These are phyloP conservation scores for Yarrowia sp. DNA, from an alignment of 805 yeast genomes.

Conservation along the genomic window DNA sequence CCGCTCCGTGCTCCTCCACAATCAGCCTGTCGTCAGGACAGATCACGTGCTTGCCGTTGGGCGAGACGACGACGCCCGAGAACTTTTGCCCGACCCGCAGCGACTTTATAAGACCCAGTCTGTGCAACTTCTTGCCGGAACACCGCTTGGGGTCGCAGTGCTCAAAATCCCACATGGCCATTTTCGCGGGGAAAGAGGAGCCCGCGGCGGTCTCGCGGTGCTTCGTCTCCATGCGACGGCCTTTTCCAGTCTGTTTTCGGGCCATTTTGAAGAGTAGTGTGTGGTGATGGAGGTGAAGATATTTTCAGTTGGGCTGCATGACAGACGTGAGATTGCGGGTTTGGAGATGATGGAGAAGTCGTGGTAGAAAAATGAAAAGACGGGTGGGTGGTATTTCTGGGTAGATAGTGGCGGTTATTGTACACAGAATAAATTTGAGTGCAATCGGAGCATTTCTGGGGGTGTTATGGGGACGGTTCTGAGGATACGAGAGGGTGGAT, in stretches of 20 bases:
- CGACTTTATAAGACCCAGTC: slow-evolving; percentile 77
- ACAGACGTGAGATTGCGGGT: too few relatives aligned
- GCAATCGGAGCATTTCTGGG: too few relatives aligned
- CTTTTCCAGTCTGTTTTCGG: slow-evolving; percentile 18
- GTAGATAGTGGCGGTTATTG: too few relatives aligned
- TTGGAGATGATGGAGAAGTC: too few relatives aligned
- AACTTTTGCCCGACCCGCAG: slow-evolving; percentile 91
- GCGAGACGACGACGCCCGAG: slow-evolving; percentile 86
- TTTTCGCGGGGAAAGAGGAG: slow-evolving; percentile 66
- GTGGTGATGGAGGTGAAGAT: not conserved
- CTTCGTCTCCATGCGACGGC: slow-evolving; percentile 27
- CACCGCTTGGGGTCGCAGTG: slow-evolving; percentile 98
- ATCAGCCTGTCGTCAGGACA: slow-evolving; percentile 81
- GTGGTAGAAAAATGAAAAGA: too few relatives aligned
- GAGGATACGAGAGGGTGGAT: too few relatives aligned
- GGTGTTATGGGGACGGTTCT: too few relatives aligned
- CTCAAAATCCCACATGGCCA: slow-evolving; percentile 98
- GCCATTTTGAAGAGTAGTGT: not conserved
- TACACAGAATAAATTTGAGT: too few relatives aligned
- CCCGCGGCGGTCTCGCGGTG: slow-evolving; percentile 27
- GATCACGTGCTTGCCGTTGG: slow-evolving; percentile 85
- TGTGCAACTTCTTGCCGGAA: slow-evolving; percentile 88
- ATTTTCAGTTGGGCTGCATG: too few relatives aligned
- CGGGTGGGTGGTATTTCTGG: too few relatives aligned
- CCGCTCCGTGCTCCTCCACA: slow-evolving; percentile 82